These are phyloP conservation scores for Aspergillus leporis DNA, from an alignment of 495 filamentous ascomycete genomes.

Conservation along the genomic window DNA sequence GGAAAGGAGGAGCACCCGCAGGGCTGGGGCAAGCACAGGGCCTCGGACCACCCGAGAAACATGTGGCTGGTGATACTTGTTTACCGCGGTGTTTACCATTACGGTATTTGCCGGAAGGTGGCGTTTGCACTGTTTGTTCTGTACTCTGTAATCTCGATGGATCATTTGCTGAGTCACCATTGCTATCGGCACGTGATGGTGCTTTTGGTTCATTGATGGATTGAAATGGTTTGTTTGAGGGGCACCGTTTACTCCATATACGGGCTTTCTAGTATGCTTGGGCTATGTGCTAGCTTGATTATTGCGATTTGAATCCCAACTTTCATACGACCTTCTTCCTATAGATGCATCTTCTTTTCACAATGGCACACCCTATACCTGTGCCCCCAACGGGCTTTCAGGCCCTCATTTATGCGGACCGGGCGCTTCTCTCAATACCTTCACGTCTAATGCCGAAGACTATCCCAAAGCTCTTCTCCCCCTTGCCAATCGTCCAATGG, in stretches of 20 bases:
- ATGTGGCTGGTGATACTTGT: constrained; percentile 46
- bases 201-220: too few relatives aligned
- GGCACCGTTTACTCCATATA: constrained; percentile 10
- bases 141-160: too few relatives aligned
- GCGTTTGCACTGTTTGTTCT: not conserved
- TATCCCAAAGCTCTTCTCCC: constrained; percentile 91
- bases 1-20: constrained; percentile 28
- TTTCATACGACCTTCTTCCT: too few relatives aligned
- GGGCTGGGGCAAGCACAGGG: constrained; percentile 20
- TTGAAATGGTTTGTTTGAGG: not conserved
- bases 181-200: not conserved
- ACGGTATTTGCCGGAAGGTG: not conserved
- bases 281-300: too few relatives aligned
- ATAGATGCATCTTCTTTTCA: not conserved
- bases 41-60: constrained; percentile 41
- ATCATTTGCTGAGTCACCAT: not conserved
- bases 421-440: constrained; percentile 86
- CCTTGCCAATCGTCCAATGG: constrained; percentile 93
- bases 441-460: constrained; percentile 86
- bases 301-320: too few relatives aligned
- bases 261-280: too few relatives aligned
- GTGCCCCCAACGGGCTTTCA: constrained; percentile 82
- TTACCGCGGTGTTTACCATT: not conserved
- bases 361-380: constrained; percentile 37
- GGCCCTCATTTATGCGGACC: constrained; percentile 92